Conservation (phyloP, 805 yeast species). For the Clavispora carvajalis region DNA sequence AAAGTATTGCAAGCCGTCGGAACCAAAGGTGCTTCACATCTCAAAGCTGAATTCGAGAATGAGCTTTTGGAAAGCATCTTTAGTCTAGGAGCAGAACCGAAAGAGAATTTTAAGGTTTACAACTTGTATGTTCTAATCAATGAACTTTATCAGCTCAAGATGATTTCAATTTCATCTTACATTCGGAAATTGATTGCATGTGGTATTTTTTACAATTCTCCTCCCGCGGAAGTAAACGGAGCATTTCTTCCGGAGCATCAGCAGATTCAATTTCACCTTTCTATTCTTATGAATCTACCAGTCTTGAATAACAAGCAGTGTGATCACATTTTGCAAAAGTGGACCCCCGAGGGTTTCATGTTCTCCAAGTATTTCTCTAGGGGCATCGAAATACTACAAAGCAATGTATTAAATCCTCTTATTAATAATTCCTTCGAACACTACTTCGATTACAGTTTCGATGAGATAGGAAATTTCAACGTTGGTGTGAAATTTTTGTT, state of each 20-base stretch:
- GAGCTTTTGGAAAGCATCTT: conserved; percentile 38
- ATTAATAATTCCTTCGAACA: conserved; percentile 17
- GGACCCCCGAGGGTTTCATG: conserved; percentile 30
- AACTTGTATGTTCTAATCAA: conserved; percentile 44
- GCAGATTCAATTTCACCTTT: conserved; percentile 42
- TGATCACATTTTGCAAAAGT: conserved; percentile 48
- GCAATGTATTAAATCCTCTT: conserved; percentile 28
- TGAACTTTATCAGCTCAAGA: conserved; percentile 44
- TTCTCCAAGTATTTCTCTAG: conserved; percentile 34
- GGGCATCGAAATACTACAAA: conserved; percentile 28
- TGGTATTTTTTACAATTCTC: conserved; percentile 63
- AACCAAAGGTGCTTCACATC: conserved; percentile 15
- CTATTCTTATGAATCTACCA: conserved; percentile 55
- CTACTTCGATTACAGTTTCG: conserved; percentile 6
- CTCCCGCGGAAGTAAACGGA: conserved; percentile 27
- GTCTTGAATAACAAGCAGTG: conserved; percentile 50
- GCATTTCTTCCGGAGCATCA: conserved; percentile 4
- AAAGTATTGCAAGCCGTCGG: conserved; percentile 25
- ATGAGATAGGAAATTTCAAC: conserved; percentile 20
- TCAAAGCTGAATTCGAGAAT: conserved; percentile 42
- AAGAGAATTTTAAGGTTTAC: conserved; percentile 9
- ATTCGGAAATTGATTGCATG: conserved; percentile 78
- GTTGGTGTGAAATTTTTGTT: conserved; percentile 42
- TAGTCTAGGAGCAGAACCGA: conserved; percentile 19
- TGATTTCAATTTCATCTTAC: conserved; percentile 60